Conservation (phyloP, 768 basidiomycete genomes). For the Tricholoma matsutake region DNA sequence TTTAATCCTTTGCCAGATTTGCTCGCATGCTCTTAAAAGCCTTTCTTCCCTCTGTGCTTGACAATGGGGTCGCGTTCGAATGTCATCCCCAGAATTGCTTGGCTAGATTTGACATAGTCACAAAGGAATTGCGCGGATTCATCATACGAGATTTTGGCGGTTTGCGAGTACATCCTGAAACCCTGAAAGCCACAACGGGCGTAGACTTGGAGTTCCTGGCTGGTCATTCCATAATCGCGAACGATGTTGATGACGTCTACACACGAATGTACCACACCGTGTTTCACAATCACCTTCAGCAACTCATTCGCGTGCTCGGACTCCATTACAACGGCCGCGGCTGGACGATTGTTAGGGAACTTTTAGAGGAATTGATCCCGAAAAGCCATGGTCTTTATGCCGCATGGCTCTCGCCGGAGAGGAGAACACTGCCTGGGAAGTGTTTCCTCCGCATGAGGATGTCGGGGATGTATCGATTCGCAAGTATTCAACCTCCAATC, state of each 20-base stretch:
- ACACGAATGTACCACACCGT: conserved; percentile 56
- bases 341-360: conserved; percentile 47
- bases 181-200: conserved; percentile 47
- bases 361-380: conserved; percentile 43
- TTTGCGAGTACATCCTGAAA: conserved; percentile 48
- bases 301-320: conserved; percentile 53
- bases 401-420: conserved; percentile 50
- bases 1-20: conserved; percentile 32
- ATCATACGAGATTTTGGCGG: conserved; percentile 60
- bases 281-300: conserved; percentile 59
- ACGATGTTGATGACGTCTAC: conserved; percentile 53
- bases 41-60: conserved; percentile 50
- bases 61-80: conserved; percentile 58
- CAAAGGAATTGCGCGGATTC: conserved; percentile 51
- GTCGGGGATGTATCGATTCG: conserved; percentile 53
- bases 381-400: conserved; percentile 41
- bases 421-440: conserved; percentile 48
- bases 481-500: conserved; percentile 27
- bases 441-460: conserved; percentile 59
- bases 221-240: conserved; percentile 49
- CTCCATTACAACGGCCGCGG: conserved; percentile 55
- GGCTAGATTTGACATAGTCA: conserved; percentile 46
- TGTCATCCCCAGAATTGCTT: conserved; percentile 60
- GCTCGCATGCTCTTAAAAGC: conserved; percentile 49
- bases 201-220: conserved; percentile 45